A percentile compares a stretch with the other conserved stretches of the same genome.
These are phyloP conservation scores for Fusarium setosum DNA, from an alignment of 2,329 filamentous ascomycete genomes.

Conservation along the genomic window DNA sequence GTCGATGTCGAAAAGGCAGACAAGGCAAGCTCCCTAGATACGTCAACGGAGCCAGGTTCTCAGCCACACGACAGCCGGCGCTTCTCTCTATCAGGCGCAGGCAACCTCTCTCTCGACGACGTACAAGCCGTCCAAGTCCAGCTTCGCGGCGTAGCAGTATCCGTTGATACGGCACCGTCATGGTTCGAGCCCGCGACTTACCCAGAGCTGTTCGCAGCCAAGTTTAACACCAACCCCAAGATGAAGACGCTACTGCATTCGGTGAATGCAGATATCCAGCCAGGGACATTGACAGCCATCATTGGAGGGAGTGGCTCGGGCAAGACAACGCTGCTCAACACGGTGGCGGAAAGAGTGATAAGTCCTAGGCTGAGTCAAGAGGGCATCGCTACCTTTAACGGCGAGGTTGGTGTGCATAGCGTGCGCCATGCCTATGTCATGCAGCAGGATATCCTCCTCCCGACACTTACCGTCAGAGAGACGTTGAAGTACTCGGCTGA, in stretches of 20 bases:
- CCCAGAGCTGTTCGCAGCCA: constrained; percentile 51
- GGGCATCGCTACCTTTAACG: constrained; percentile 73
- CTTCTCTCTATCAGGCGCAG: constrained; percentile 48
- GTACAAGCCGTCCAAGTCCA: constrained; percentile 67
- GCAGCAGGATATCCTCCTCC: constrained; percentile 80
- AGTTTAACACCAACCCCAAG: constrained; percentile 49
- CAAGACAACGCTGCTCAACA: constrained; percentile 78
- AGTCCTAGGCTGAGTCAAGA: constrained; percentile 62
- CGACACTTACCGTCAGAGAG: constrained; percentile 80
- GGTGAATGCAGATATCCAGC: constrained; percentile 71
- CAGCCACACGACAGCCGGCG: constrained; percentile 26
- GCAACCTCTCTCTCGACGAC: constrained; percentile 58
- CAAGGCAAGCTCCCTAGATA: constrained; percentile 48
- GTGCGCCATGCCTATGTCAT: constrained; percentile 77
- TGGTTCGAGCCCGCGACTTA: constrained; percentile 62
- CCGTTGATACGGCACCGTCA: constrained; percentile 68
- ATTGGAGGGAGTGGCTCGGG: constrained; percentile 80
- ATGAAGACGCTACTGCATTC: constrained; percentile 69
- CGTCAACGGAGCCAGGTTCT: constrained; percentile 38
- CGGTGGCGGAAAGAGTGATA: constrained; percentile 76
- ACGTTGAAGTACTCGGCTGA: constrained; percentile 80
- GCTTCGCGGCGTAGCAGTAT: constrained; percentile 65
- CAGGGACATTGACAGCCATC: constrained; percentile 78
- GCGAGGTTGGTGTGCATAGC: constrained; percentile 60
- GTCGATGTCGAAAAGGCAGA: constrained; percentile 48